A percentile compares a stretch with the other conserved stretches of the same genome.
Evolutionary conservation across 2,329 filamentous ascomycete genomes (phyloP).

Genomic region (Cephalotrichum gorgonifer): DNA sequence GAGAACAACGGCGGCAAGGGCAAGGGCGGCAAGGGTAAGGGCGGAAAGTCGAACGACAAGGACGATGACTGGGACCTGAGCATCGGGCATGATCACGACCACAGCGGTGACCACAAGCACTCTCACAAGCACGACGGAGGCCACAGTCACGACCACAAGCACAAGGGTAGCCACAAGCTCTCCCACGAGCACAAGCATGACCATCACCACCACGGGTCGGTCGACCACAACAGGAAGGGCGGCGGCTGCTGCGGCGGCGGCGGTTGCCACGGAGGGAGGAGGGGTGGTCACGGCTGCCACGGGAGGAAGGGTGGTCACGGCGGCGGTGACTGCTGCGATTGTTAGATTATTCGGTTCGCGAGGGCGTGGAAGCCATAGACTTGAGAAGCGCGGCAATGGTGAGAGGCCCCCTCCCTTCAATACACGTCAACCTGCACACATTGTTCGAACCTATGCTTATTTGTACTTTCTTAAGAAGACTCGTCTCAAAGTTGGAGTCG

Average conservation of each 20-base stretch:
- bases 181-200: not conserved
- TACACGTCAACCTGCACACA: too few relatives aligned
- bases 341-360: not conserved
- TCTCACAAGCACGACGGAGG: not conserved
- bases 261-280: too few relatives aligned
- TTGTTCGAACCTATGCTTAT: too few relatives aligned
- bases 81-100: not conserved
- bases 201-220: not conserved
- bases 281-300: too few relatives aligned
- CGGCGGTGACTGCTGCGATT: too few relatives aligned
- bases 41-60: not conserved
- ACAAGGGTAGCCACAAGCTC: not conserved
- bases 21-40: not conserved
- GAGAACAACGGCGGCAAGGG: not conserved
- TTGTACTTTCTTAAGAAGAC: too few relatives aligned
- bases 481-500: too few relatives aligned
- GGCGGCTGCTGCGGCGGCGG: too few relatives aligned
- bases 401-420: not conserved
- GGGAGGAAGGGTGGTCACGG: too few relatives aligned
- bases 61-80: not conserved
- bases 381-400: not conserved
- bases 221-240: too few relatives aligned
- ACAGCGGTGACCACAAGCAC: slow-evolving; percentile 2
- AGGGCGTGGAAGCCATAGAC: not conserved
- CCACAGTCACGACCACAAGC: slow-evolving; percentile 1